Percentiles rank a stretch among this genome's conserved stretches.
Evolutionary conservation across 2,329 filamentous ascomycete species (phyloP).

Genomic region (Curvularia hawaiiensis): DNA sequence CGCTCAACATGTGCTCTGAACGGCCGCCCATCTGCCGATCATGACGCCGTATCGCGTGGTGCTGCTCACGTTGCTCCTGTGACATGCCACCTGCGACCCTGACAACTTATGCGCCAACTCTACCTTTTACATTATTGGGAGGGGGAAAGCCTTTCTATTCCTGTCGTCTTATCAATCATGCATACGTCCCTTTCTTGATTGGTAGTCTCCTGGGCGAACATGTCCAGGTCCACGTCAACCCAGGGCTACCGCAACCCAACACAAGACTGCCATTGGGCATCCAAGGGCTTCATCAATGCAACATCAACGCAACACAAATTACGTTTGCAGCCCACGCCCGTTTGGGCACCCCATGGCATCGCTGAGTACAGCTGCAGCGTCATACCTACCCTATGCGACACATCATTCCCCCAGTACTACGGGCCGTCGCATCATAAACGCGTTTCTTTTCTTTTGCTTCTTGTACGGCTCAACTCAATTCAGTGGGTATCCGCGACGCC

Average conservation of each 20-base stretch:
- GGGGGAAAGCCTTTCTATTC: not conserved
- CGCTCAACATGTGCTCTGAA: constrained; percentile 22
- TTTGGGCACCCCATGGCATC: constrained; percentile 7
- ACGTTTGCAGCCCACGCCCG: constrained; percentile 3
- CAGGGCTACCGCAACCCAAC: constrained; percentile 9
- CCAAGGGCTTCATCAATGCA: not conserved
- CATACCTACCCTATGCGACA: constrained; percentile 5
- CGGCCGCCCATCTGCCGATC: constrained; percentile 29
- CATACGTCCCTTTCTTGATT: not conserved
- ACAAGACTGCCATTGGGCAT: constrained; percentile 3
- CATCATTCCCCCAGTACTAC: not conserved
- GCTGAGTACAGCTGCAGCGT: constrained; percentile 4
- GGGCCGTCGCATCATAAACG: not conserved
- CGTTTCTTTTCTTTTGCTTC: constrained; percentile 9
- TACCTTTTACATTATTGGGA: not conserved
- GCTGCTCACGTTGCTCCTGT: constrained; percentile 10
- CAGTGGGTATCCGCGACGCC: constrained; percentile 8
- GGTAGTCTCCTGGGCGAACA: not conserved
- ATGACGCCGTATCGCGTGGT: constrained; percentile 35
- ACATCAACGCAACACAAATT: constrained; percentile 1
- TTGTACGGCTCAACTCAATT: constrained; percentile 3
- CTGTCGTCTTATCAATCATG: not conserved
- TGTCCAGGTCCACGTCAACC: constrained; percentile 7
- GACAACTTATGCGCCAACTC: constrained; percentile 3
- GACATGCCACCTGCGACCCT: constrained; percentile 1